These are phyloP conservation scores for Rhododendron simsii DNA, from an alignment of 148 eudicot species.

Conservation along the genomic window DNA sequence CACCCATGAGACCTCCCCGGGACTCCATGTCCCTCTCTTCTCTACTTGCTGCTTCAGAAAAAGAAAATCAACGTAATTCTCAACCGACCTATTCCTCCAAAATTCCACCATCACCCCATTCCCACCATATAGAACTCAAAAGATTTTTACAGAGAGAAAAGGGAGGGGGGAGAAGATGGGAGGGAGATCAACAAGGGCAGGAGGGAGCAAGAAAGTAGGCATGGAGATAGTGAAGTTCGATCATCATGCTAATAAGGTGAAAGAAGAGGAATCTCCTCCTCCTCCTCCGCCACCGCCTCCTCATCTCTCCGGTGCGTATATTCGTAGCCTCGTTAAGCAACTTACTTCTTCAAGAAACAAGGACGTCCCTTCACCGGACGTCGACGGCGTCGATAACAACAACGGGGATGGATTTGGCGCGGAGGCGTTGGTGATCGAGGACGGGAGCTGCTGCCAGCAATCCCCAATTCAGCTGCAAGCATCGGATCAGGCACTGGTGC, in stretches of 20 bases:
- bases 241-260: neutral
- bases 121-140: neutral
- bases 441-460: neutral
- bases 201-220: conserved; percentile 15
- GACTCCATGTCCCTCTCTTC: neutral
- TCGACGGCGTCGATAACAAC: neutral
- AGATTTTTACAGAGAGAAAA: neutral
- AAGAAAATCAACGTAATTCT: neutral
- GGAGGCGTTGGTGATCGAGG: conserved; percentile 1
- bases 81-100: neutral
- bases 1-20: neutral
- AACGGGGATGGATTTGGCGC: conserved; percentile 15
- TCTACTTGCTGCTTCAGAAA: neutral
- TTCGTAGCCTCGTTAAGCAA: conserved; percentile 76
- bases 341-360: conserved; percentile 46
- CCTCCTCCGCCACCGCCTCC: conserved; percentile 33
- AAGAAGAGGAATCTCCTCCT: conserved; percentile 8
- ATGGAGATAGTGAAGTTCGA: conserved; percentile 12
- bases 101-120: neutral
- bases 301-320: conserved; percentile 74
- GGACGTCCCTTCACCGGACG: conserved; percentile 13
- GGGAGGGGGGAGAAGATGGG: conserved; percentile 19
- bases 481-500: neutral
- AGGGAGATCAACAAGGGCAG: conserved; percentile 36
- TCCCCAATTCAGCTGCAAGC: conserved; percentile 18